Percentiles rank a stretch among this genome's conserved stretches.
phyloP scores from a whole-genome alignment of 2,329 filamentous ascomycete genomes.

The Lecanicillium sp. region DNA sequence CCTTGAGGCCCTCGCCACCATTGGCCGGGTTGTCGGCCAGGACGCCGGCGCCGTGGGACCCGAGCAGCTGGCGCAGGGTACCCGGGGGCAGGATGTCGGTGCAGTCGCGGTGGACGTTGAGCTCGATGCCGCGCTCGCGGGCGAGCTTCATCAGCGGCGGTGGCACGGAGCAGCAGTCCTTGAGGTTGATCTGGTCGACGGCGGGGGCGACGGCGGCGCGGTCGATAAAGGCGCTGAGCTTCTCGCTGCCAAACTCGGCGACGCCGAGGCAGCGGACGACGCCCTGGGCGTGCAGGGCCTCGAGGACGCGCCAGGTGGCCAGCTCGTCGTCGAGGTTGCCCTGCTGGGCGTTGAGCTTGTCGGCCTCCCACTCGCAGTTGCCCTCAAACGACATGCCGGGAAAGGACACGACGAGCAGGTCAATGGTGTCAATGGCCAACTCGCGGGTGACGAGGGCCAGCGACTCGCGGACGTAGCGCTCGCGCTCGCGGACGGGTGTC shows the following conservation, averaged over 20 bases:
- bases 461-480: constrained; percentile 67
- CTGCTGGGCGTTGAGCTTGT: constrained; percentile 52
- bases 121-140: constrained; percentile 73
- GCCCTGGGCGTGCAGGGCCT: constrained; percentile 63
- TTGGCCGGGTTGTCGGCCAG: constrained; percentile 52
- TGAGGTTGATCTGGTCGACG: constrained; percentile 93
- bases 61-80: constrained; percentile 75
- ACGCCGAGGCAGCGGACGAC: constrained; percentile 71
- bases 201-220: constrained; percentile 64
- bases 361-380: constrained; percentile 74
- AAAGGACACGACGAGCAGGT: constrained; percentile 88
- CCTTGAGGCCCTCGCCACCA: constrained; percentile 52
- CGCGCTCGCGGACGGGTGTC: constrained; percentile 56
- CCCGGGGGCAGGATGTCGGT: constrained; percentile 83
- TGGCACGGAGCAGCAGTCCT: constrained; percentile 92
- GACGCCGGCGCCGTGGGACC: constrained; percentile 68
- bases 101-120: constrained; percentile 90
- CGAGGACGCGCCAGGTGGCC: constrained; percentile 64
- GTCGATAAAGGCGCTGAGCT: constrained; percentile 69
- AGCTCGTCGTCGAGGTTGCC: constrained; percentile 60
- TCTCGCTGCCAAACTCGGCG: constrained; percentile 83
- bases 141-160: constrained; percentile 78
- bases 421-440: constrained; percentile 65
- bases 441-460: constrained; percentile 74
- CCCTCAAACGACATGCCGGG: constrained; percentile 91